phyloP scores from a whole-genome alignment of 2,329 filamentous ascomycete genomes.

The Rhexocercosporidium sp. region DNA sequence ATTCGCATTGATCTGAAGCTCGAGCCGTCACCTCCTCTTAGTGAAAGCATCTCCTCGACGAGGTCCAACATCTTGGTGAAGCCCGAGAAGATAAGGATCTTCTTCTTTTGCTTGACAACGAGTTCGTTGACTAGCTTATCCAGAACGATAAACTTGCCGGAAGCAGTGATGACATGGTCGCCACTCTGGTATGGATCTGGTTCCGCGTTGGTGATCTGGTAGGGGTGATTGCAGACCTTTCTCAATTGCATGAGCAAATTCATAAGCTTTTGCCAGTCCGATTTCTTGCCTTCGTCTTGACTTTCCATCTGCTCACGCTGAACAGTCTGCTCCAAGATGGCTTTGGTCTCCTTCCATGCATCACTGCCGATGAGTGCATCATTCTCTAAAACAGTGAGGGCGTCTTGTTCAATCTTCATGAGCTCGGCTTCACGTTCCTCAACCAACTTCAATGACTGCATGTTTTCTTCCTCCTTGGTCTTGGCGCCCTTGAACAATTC shows the following conservation, averaged over 20 bases:
- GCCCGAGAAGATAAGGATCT: slow-evolving; percentile 95
- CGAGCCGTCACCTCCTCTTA: slow-evolving; percentile 58
- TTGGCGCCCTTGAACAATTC: slow-evolving; percentile 56
- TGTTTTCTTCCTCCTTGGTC: slow-evolving; percentile 47
- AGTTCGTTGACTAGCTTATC: slow-evolving; percentile 86
- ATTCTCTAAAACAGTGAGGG: slow-evolving; percentile 43
- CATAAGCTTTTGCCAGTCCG: slow-evolving; percentile 65
- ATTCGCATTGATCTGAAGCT: slow-evolving; percentile 77
- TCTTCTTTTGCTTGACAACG: slow-evolving; percentile 66
- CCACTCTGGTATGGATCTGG: slow-evolving; percentile 69
- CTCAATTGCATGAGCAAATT: slow-evolving; percentile 95
- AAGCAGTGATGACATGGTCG: slow-evolving; percentile 85
- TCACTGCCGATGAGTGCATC: slow-evolving; percentile 40
- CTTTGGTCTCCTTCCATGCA: slow-evolving; percentile 53
- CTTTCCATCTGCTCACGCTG: slow-evolving; percentile 39
- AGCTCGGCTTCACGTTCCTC: slow-evolving; percentile 42
- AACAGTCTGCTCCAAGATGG: slow-evolving; percentile 49
- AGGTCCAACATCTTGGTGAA: slow-evolving; percentile 89
- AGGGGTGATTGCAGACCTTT: slow-evolving; percentile 94
- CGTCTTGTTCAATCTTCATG: slow-evolving; percentile 39
- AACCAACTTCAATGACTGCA: slow-evolving; percentile 43
- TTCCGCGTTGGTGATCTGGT: slow-evolving; percentile 39
- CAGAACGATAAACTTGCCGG: slow-evolving; percentile 83
- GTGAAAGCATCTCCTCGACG: slow-evolving; percentile 81
- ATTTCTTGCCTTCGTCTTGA: slow-evolving; percentile 39